Evolutionary conservation across 1,139 yeast species (phyloP).

Genomic region (Maudiozyma humilis): DNA sequence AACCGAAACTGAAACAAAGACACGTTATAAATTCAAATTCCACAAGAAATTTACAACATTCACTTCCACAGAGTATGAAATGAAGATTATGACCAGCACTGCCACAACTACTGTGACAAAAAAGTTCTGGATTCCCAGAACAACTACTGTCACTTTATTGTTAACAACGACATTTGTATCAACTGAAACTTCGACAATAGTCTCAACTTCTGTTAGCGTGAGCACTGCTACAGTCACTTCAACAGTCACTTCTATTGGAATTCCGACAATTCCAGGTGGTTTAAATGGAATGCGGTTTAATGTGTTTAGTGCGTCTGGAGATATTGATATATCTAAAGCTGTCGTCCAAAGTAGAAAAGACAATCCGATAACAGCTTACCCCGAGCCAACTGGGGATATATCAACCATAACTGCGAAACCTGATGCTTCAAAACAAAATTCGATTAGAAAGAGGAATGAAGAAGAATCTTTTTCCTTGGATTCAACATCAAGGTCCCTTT

Average conservation of each 20-base stretch:
- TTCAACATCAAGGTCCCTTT: too few species aligned
- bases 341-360: not conserved
- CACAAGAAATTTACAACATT: slow-evolving; percentile 13
- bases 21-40: slow-evolving; percentile 12
- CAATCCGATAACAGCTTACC: not conserved
- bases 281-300: slow-evolving; percentile 1
- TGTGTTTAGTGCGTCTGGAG: slow-evolving; percentile 2
- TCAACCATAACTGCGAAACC: not conserved
- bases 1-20: slow-evolving; percentile 11
- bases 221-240: slow-evolving; percentile 3
- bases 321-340: not conserved
- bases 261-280: not conserved
- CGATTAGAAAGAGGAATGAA: too few species aligned
- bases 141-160: slow-evolving; percentile 5
- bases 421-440: too few species aligned
- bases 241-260: not conserved
- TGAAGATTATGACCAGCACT: slow-evolving; percentile 14
- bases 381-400: not conserved
- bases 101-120: slow-evolving; percentile 7
- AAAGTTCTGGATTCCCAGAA: slow-evolving; percentile 7
- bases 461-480: too few species aligned
- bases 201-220: not conserved
- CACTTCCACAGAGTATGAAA: slow-evolving; percentile 9
- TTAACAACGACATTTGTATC: slow-evolving; percentile 4
- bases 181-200: slow-evolving; percentile 2